Evolutionary conservation across 2,329 filamentous ascomycete genomes (phyloP).

Genomic region (Apiospora phragmitis): DNA sequence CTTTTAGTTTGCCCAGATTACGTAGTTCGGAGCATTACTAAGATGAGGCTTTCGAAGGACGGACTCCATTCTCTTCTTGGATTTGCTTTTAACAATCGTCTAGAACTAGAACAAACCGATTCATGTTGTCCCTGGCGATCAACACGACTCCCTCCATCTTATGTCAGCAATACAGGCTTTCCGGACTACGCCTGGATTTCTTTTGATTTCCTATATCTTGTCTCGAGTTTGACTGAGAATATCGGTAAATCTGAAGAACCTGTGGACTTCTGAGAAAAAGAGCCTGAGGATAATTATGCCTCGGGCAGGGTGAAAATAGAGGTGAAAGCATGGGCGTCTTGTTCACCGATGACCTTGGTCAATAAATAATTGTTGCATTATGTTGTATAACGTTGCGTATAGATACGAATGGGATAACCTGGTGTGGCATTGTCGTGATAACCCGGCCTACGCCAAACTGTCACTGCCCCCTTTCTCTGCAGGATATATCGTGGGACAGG

Average conservation of each 20-base stretch:
- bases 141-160: background rate
- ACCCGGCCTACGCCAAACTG: background rate
- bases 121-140: background rate
- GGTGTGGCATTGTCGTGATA: background rate
- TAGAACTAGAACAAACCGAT: background rate
- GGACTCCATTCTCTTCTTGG: background rate
- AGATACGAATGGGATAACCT: background rate
- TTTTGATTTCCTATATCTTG: no score
- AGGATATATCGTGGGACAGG: background rate
- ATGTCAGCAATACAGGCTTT: background rate
- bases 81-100: background rate
- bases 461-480: background rate
- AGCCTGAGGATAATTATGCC: no score
- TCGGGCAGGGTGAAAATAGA: background rate
- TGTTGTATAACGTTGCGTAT: background rate
- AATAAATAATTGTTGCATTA: background rate
- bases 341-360: background rate
- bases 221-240: no score
- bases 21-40: constrained; percentile 3
- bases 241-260: no score
- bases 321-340: background rate
- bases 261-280: no score
- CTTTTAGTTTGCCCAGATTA: background rate
- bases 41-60: background rate
- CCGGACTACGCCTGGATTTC: no score